These are phyloP conservation scores for Rhypophila decipiens DNA, from an alignment of 495 filamentous ascomycete genomes.

Conservation along the genomic window DNA sequence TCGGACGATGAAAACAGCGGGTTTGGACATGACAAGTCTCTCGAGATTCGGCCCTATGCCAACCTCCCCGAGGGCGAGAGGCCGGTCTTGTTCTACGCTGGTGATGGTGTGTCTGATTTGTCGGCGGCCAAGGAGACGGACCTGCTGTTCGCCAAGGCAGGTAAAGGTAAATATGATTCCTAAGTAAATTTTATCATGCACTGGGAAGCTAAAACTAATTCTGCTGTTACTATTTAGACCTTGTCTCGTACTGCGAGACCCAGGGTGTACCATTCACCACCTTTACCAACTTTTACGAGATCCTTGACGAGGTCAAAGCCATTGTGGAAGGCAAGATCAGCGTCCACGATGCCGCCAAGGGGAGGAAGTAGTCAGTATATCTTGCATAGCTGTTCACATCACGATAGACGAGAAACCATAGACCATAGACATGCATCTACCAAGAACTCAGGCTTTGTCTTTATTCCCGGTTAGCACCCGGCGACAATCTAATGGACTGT, in stretches of 20 bases:
- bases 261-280: constrained; percentile 73
- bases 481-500: too few species aligned
- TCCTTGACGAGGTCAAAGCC: constrained; percentile 65
- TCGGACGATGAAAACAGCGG: constrained; percentile 42
- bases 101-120: constrained; percentile 84
- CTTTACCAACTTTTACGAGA: constrained; percentile 72
- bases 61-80: constrained; percentile 55
- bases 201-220: too few species aligned
- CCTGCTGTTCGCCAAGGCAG: constrained; percentile 84
- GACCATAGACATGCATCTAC: background rate
- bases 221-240: too few species aligned
- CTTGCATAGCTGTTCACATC: background rate
- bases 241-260: constrained; percentile 73
- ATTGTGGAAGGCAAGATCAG: constrained; percentile 56
- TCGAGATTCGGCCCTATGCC: constrained; percentile 82
- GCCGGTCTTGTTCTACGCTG: constrained; percentile 80
- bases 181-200: background rate
- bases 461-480: background rate
- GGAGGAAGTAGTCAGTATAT: constrained; percentile 11
- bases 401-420: background rate
- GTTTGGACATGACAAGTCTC: constrained; percentile 90
- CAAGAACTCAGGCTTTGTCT: too few species aligned
- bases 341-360: constrained; percentile 38
- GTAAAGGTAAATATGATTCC: constrained; percentile 56
- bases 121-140: constrained; percentile 85